Conservation (phyloP, 208 protist genomes). For the Trypanosoma platydactyli region DNA sequence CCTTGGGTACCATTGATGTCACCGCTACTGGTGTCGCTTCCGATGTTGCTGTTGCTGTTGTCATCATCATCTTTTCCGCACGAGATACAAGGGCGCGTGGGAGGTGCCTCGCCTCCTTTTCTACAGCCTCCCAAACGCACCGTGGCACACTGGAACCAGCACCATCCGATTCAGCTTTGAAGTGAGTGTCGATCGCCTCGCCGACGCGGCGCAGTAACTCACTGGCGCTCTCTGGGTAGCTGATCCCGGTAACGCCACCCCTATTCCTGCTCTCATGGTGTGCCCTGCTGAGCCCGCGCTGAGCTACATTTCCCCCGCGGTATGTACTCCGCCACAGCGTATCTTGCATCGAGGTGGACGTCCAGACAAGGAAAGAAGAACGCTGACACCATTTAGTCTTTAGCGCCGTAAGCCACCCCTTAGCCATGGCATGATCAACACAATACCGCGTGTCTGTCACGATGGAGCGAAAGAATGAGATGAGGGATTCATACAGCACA, state of each 20-base stretch:
- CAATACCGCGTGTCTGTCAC: conserved; percentile 21
- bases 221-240: conserved; percentile 13
- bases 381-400: conserved; percentile 1
- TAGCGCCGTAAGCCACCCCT: conserved; percentile 22
- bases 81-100: conserved; percentile 14
- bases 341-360: conserved; percentile 9
- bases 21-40: background rate
- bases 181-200: conserved; percentile 52
- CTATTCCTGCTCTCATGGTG: background rate
- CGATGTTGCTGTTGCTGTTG: background rate
- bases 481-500: conserved; percentile 38
- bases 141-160: conserved; percentile 35
- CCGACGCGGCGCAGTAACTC: conserved; percentile 46
- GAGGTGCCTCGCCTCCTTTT: conserved; percentile 33
- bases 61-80: background rate
- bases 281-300: background rate
- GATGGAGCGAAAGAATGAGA: conserved; percentile 51
- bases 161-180: conserved; percentile 22
- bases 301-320: background rate
- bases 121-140: conserved; percentile 36
- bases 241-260: conserved; percentile 1
- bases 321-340: background rate
- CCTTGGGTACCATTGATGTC: background rate
- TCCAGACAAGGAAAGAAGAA: conserved; percentile 19
- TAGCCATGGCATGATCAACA: conserved; percentile 13